Percentiles rank a stretch among this genome's conserved stretches.
Conservation (phyloP, 257 asterid species). For the Solanum pinnatisectum region DNA sequence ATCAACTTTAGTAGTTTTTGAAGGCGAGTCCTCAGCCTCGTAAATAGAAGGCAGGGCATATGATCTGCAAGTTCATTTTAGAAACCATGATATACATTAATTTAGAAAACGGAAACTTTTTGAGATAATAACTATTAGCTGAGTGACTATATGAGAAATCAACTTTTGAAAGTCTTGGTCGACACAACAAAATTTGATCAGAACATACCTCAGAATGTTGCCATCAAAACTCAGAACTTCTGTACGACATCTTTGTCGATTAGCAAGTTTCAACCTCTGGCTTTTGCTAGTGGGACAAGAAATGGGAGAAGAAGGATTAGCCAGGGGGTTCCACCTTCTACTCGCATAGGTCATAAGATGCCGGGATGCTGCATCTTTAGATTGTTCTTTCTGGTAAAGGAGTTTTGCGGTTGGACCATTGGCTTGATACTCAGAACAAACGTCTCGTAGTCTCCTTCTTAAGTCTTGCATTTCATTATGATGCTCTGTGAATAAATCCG, state of each 20-base stretch:
- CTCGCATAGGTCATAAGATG: constrained; percentile 88
- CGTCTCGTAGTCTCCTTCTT: constrained; percentile 63
- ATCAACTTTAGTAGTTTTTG: constrained; percentile 46
- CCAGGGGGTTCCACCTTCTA: constrained; percentile 90
- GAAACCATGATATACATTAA: background rate
- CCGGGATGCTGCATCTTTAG: constrained; percentile 44
- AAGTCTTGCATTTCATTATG: constrained; percentile 87
- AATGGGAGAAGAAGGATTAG: constrained; percentile 95
- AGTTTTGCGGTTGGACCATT: constrained; percentile 83
- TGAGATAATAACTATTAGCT: background rate
- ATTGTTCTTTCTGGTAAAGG: constrained; percentile 86
- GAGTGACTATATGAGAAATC: background rate
- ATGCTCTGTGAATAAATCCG: constrained; percentile 65
- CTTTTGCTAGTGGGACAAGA: constrained; percentile 75
- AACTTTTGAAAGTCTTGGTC: background rate
- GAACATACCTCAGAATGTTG: constrained; percentile 64
- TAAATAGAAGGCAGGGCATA: constrained; percentile 60
- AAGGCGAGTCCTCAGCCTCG: constrained; percentile 59
- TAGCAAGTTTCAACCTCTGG: constrained; percentile 82
- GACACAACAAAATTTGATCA: background rate
- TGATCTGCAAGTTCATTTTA: constrained; percentile 55
- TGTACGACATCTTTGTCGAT: constrained; percentile 67
- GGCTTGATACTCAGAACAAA: constrained; percentile 84
- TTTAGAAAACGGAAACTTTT: background rate
- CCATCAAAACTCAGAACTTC: constrained; percentile 98